A percentile compares a stretch with the other conserved stretches of the same genome.
These are phyloP conservation scores for Brassica balearica DNA, from an alignment of 441 rosid species.

Conservation along the genomic window DNA sequence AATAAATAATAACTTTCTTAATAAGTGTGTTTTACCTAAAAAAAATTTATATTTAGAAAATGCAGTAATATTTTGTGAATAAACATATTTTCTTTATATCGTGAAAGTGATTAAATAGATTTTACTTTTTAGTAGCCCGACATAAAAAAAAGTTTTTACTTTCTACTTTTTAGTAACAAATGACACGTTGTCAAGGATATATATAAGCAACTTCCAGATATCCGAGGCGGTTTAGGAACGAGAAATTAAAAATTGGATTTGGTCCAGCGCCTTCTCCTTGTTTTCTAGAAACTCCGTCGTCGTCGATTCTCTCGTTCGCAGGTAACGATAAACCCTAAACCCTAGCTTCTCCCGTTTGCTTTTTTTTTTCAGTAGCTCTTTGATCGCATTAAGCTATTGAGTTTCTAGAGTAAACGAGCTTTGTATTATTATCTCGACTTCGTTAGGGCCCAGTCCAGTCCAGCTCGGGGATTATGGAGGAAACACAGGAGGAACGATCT, in stretches of 20 bases:
- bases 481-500: constrained; percentile 42
- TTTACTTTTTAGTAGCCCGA: too few relatives aligned
- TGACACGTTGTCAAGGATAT: background rate
- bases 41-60: too few relatives aligned
- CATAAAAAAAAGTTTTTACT: too few relatives aligned
- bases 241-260: constrained; percentile 16
- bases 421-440: background rate
- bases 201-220: background rate
- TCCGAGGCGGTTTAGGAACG: background rate
- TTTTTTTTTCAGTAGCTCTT: background rate
- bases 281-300: constrained; percentile 28
- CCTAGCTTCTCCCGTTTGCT: background rate
- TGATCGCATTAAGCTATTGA: constrained; percentile 11
- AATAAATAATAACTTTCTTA: too few relatives aligned
- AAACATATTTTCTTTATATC: too few relatives aligned
- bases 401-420: background rate
- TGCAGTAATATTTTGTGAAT: too few relatives aligned
- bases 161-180: background rate
- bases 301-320: constrained; percentile 29
- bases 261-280: constrained; percentile 17
- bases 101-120: background rate
- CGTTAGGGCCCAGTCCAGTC: too few relatives aligned
- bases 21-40: too few relatives aligned
- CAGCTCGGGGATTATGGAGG: constrained; percentile 43
- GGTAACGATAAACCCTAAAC: constrained; percentile 33